A percentile compares a stretch with the other conserved stretches of the same genome.
Evolutionary conservation across 441 rosid species (phyloP).

Genomic region (Dalechampia spathulata): DNA sequence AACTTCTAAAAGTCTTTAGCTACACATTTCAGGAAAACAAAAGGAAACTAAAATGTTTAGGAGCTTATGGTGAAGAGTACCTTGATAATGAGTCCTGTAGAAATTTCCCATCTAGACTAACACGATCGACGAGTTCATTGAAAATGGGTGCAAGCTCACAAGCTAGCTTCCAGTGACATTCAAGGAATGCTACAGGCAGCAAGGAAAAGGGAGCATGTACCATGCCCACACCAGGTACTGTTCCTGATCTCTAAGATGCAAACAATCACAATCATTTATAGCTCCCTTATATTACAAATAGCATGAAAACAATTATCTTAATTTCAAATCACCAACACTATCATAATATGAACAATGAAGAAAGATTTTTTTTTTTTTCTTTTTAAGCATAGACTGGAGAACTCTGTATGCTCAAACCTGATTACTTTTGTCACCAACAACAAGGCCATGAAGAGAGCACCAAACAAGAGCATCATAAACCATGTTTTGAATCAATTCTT

Average conservation of each 20-base stretch:
- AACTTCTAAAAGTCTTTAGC: neutral
- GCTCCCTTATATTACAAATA: too few species aligned
- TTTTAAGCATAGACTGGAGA: too few species aligned
- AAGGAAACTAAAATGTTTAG: neutral
- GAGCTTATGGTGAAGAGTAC: conserved; percentile 23
- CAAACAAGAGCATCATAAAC: conserved; percentile 93
- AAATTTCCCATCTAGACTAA: conserved; percentile 85
- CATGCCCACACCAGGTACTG: conserved; percentile 86
- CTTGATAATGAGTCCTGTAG: conserved; percentile 79
- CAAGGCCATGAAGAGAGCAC: conserved; percentile 92
- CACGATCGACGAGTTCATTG: conserved; percentile 91
- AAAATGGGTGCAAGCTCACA: conserved; percentile 89
- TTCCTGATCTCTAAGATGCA: conserved; percentile 67
- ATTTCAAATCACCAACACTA: too few species aligned
- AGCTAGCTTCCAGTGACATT: conserved; percentile 68
- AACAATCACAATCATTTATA: conserved; percentile 10
- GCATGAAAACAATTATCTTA: too few species aligned
- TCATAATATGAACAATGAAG: too few species aligned
- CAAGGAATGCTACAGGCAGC: conserved; percentile 72
- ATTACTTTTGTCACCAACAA: conserved; percentile 69
- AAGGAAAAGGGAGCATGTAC: conserved; percentile 85
- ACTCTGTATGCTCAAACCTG: conserved; percentile 35
- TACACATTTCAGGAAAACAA: neutral
- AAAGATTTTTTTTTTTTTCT: too few species aligned
- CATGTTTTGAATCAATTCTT: conserved; percentile 59